phyloP scores from a whole-genome alignment of 371 early-diverging fungal genomes.

The Mortierella sp. region DNA sequence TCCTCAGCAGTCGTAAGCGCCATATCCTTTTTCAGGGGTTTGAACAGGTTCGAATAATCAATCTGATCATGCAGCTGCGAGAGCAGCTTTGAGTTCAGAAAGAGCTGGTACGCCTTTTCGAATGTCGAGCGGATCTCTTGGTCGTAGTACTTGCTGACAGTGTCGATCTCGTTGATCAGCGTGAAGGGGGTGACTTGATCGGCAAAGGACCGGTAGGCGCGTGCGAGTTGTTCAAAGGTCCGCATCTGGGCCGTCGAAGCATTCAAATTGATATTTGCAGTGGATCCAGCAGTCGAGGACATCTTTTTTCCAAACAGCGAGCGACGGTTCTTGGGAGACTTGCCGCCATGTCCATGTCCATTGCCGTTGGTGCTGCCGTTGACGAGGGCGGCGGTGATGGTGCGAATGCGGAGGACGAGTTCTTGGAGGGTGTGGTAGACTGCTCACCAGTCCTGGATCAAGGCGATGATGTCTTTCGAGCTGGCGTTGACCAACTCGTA shows the following conservation, averaged over 20 bases:
- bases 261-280: not conserved
- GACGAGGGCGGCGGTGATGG: not conserved
- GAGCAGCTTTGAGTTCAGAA: slow-evolving; percentile 21
- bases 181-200: slow-evolving; percentile 22
- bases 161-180: slow-evolving; percentile 18
- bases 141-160: slow-evolving; percentile 18
- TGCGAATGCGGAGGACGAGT: slow-evolving; percentile 20
- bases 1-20: slow-evolving; percentile 41
- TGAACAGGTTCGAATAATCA: slow-evolving; percentile 33
- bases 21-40: slow-evolving; percentile 33
- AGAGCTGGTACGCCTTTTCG: slow-evolving; percentile 18
- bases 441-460: slow-evolving; percentile 34
- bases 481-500: slow-evolving; percentile 18
- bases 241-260: slow-evolving; percentile 16
- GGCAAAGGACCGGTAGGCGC: slow-evolving; percentile 23
- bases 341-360: not conserved
- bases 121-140: slow-evolving; percentile 10
- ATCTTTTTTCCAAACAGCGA: slow-evolving; percentile 25
- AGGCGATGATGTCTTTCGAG: slow-evolving; percentile 26
- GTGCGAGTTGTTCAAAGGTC: slow-evolving; percentile 31
- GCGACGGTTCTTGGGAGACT: slow-evolving; percentile 22
- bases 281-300: not conserved
- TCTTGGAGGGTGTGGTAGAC: slow-evolving; percentile 37
- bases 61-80: slow-evolving; percentile 30
- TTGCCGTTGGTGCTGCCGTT: not conserved